Evolutionary conservation across 352 stramenopile genomes (phyloP), one percentile per base, ranked within the genome.

Genomic region (Phytophthora vignae): DNA sequence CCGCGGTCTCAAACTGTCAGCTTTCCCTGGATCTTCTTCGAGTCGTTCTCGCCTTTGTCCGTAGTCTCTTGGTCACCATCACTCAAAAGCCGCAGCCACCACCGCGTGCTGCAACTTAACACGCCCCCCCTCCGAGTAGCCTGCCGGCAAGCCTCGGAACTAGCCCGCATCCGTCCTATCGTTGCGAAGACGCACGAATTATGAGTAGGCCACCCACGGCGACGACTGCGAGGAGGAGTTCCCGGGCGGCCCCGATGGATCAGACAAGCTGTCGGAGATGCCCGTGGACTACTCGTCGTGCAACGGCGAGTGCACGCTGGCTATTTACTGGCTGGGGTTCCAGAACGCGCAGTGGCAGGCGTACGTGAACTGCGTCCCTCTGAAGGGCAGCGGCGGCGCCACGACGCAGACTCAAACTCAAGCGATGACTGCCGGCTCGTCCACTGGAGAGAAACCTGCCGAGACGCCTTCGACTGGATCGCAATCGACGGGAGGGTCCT

Each of bases 301-400:
- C 63, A 66, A 70, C 14, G 67, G 61, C 12, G 60, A 69, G n/a
- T 88, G 76, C 74, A 72, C 69, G 29, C 54, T 88, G 21, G 63
- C 73, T 0, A 84, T 85, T 59, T 88, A 83, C 73, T 88, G 81
- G 81, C 61, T 88, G 19, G 76, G 22, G 22, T 76, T 88, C 42
- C 76, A 88, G 54, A 74, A 79, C 17, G 52, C 11, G 12, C 64
- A 69, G 61, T 88, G 74, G 71, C 81, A 87, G 49, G 67, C 71
- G 33, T 88, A 85, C 70, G 69, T 76, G 22, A 76, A 76, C 22
- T 76, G 69, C 10, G 57, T 71, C n/a, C 68, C 69, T 25, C n/a
- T 73, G 7, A 60, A 69, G 49, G 69, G 69, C 31, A 65, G 59
- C 21, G 67, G 64, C 0, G 62, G 64, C 2, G 58, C 53, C 1